These are phyloP conservation scores for Phytophthora tubulina DNA, from an alignment of 352 stramenopile genomes.

Conservation along the genomic window DNA sequence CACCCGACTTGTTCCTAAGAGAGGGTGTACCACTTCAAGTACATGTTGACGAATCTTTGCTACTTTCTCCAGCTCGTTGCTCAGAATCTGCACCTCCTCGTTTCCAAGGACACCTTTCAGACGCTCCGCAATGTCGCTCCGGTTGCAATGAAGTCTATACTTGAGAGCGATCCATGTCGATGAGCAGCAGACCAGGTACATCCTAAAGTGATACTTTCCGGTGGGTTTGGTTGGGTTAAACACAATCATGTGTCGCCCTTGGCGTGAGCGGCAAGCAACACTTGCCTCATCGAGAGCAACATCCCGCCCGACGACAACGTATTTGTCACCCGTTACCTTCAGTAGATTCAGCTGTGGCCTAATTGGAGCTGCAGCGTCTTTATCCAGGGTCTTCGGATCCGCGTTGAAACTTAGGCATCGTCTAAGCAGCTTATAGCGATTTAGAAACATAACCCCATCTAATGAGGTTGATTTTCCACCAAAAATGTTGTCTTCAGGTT, in stretches of 20 bases:
- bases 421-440: not conserved
- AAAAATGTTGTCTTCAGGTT: not conserved
- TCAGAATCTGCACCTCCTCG: not conserved
- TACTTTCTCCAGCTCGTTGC: not conserved
- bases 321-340: not conserved
- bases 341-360: not conserved
- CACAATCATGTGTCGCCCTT: not conserved
- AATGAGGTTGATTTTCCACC: too few species aligned
- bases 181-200: conserved; percentile 43
- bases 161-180: conserved; percentile 38
- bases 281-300: not conserved
- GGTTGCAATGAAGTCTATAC: conserved; percentile 39
- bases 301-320: not conserved
- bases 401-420: conserved; percentile 1
- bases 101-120: conserved; percentile 14
- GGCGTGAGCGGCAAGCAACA: conserved; percentile 1
- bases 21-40: not conserved
- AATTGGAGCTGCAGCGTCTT: conserved; percentile 11
- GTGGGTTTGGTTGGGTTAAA: conserved; percentile 31
- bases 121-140: conserved; percentile 12
- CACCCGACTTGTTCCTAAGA: not conserved
- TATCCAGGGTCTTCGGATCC: too few species aligned
- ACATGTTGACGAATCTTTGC: not conserved
- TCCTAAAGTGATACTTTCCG: conserved; percentile 46
- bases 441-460: too few species aligned